Evolutionary conservation across 2,329 filamentous ascomycete genomes (phyloP).

Genomic region (Fusarium penzigii): DNA sequence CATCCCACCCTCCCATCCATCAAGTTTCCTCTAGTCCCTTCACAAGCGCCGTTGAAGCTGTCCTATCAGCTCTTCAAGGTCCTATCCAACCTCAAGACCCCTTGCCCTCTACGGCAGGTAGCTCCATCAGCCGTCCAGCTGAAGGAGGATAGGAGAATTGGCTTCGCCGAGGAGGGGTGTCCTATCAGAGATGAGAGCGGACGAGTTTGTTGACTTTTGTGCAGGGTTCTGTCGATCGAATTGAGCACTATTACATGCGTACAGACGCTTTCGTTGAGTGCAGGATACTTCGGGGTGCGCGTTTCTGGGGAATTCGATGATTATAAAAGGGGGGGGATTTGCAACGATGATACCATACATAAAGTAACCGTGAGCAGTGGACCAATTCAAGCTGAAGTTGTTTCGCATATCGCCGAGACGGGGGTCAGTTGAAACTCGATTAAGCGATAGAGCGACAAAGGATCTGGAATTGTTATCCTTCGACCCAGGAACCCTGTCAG

Average conservation of each 20-base stretch:
- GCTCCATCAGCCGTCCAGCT: constrained; percentile 20
- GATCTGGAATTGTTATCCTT: no score
- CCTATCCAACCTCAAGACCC: constrained; percentile 1
- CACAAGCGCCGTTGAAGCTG: neutral
- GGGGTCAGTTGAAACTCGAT: no score
- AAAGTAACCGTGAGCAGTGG: no score
- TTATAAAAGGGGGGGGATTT: no score
- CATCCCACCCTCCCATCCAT: constrained; percentile 19
- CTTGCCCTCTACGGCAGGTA: constrained; percentile 14
- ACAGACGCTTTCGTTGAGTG: constrained; percentile 10
- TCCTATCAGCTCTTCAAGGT: constrained; percentile 4
- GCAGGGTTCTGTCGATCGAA: constrained; percentile 21
- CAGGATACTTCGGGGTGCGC: no score
- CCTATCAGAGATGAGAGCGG: constrained; percentile 26
- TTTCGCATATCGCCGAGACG: no score
- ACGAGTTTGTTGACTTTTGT: constrained; percentile 21
- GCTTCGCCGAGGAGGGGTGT: constrained; percentile 9
- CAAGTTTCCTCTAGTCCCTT: constrained; percentile 9
- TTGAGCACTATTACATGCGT: constrained; percentile 20
- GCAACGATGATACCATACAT: no score
- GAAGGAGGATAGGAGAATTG: constrained; percentile 25
- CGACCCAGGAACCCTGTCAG: no score
- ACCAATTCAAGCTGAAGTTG: no score
- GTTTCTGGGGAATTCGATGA: no score
- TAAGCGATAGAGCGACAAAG: no score